Conservation (phyloP, 2,329 filamentous ascomycete species). For the Trichophyton schoenleinii region DNA sequence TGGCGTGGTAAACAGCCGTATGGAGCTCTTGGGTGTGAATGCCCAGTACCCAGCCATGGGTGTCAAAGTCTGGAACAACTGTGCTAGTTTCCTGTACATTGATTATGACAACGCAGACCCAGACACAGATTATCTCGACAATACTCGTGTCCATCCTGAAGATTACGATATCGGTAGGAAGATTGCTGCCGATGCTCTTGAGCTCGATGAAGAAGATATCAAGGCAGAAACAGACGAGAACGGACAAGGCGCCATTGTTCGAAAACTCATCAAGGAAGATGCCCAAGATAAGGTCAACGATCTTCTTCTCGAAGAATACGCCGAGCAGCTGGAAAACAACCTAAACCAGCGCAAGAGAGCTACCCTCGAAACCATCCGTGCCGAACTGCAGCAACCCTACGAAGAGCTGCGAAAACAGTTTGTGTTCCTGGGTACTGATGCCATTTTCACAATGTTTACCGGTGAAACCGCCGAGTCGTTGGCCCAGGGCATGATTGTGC, state of each 20-base stretch:
- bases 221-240: conserved; percentile 87
- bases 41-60: conserved; percentile 74
- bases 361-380: conserved; percentile 89
- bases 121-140: conserved; percentile 83
- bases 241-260: conserved; percentile 77
- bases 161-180: conserved; percentile 97
- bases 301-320: conserved; percentile 90
- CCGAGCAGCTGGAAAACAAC: conserved; percentile 83
- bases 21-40: conserved; percentile 78
- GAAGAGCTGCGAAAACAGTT: conserved; percentile 85
- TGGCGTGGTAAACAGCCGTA: conserved; percentile 68
- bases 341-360: conserved; percentile 91
- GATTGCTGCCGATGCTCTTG: conserved; percentile 93
- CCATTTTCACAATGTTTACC: conserved; percentile 93
- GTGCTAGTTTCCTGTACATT: conserved; percentile 86
- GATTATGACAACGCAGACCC: conserved; percentile 72
- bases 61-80: conserved; percentile 89
- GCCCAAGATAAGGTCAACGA: conserved; percentile 93
- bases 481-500: conserved; percentile 80
- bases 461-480: conserved; percentile 80
- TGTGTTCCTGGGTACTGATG: conserved; percentile 53
- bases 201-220: conserved; percentile 95
- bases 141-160: conserved; percentile 93
- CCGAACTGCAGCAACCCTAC: conserved; percentile 82
- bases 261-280: conserved; percentile 88